Evolutionary conservation across 768 basidiomycete genomes (phyloP), one percentile per base, ranked within the genome.

Genomic region (Mycena olivaceomarginata): DNA sequence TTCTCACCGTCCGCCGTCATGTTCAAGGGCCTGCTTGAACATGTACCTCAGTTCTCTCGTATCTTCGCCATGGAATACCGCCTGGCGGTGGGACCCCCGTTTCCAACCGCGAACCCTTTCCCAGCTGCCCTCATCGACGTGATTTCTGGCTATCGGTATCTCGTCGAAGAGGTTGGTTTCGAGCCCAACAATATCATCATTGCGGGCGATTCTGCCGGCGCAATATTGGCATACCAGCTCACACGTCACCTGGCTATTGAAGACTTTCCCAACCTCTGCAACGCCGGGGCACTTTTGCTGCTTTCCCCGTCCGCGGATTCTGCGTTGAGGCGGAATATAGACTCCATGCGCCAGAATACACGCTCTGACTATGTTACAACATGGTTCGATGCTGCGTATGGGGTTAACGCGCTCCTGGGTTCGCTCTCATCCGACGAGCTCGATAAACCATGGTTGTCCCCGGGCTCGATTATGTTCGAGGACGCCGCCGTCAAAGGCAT

Each of bases 151-250:
- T 92, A 91, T 75, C 63, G 84, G 13, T 90, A 92, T 84, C 89
- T 93, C 37, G 82, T 90, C 40, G 79, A 88, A 16, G 80, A 75
- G 16, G 80, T 90, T 41, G 86, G 87, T 0, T 89, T 91, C 80
- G 66, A 77, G 5, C 86, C 91, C 1, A 31, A 72, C 25, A 83
- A 90, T 69, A 87, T 93, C 72, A 84, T 91, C 73, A 68, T 92
- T 9, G 79, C 81, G 6, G 92, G 92, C 8, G 92, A 92, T 63
- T 92, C 91, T 0, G 90, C 92, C 0, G 93, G 92, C 0, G 92
- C 88, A 0, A 88, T 90, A 76, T 84, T 93, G 40, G 89, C 88
- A 0, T 75, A 89, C 15, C 84, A 85, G 20, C 81, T 90, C 51
- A 77, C 82, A 0, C 85, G 87, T 4, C 88, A 90, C 80, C 75